Base-by-base conservation (phyloP, 2,329 filamentous ascomycete species). In the Colletotrichum cereale region DNA sequence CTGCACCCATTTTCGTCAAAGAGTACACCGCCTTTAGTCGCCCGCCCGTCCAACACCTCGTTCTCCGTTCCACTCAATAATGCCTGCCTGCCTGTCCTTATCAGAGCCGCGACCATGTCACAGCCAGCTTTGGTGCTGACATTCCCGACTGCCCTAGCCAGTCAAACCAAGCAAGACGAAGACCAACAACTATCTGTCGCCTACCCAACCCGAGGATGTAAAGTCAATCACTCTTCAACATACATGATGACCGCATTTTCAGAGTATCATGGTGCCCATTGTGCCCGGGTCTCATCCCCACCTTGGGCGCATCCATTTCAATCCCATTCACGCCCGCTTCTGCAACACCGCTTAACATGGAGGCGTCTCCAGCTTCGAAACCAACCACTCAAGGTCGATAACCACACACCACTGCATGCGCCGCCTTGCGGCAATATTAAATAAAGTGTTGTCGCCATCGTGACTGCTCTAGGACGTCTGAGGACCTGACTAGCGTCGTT, bases 181-280 rank as follows among this genome's bases (percentile, higher is more conserved):
- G 40, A 52, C 60, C 70, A 66, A 70, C 60, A 61, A 61, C 40
- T 52, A 10, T 52, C 38, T 42, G 42, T 42, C 42, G 63, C 47
- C 66, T 38, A 57, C 40, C 48, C 50, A 57, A 56, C 55, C 38
- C 55, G 50, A 50, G 53, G 44, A 55, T 40, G 53, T 48, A 24
- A 57, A 57, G 55, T 72, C 61, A 61, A 70, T 62, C 55, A 62
- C 52, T 50, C 53, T 72, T 61, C 58, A 66, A 60, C 70, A 40
- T 61, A 68, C 66, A 71, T 69, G 70, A 72, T 71, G 70, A 72
- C 70, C 70, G 70, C 70, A 71, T 72, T 55, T 71, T 42, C 66
- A 52, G 56, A 71, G 40, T 58, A 61, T 66, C 70, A 72, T 71
- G 60, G 69, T 47, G 66, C 65, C 38, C 55, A 53, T 38, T 38